A percentile compares a stretch with the other conserved stretches of the same genome.
These are phyloP conservation scores for Daphne laureola DNA, from an alignment of 441 rosid genomes.

Conservation along the genomic window DNA sequence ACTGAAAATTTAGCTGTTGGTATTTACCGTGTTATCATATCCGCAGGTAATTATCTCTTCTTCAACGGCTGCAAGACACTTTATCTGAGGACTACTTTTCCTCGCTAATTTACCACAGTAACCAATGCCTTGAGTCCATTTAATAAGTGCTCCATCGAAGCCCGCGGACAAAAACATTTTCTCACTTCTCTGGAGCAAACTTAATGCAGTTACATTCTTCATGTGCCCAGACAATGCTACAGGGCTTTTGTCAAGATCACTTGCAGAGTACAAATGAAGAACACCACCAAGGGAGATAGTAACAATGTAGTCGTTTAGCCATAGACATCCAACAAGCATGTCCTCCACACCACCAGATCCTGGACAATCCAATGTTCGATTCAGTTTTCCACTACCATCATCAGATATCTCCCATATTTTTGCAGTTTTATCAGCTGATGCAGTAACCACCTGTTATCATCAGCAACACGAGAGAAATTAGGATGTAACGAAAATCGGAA, in stretches of 20 bases:
- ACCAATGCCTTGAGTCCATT: conserved; percentile 53
- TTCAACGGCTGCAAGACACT: conserved; percentile 36
- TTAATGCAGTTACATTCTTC: conserved; percentile 40
- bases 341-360: conserved; percentile 31
- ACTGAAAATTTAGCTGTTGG: too few species aligned
- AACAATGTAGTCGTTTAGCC: conserved; percentile 36
- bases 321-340: conserved; percentile 44
- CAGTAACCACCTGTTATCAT: conserved; percentile 30
- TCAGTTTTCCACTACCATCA: conserved; percentile 34
- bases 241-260: conserved; percentile 30
- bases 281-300: conserved; percentile 35
- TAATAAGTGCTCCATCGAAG: conserved; percentile 49
- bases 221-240: conserved; percentile 39
- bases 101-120: conserved; percentile 36
- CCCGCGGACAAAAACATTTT: conserved; percentile 43
- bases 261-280: conserved; percentile 26
- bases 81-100: conserved; percentile 35
- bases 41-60: conserved; percentile 30
- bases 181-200: conserved; percentile 20
- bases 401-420: conserved; percentile 40
- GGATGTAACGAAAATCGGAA: too few species aligned
- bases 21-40: conserved; percentile 31
- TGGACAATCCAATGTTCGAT: conserved; percentile 24
- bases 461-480: background rate
- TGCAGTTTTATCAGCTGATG: conserved; percentile 44